phyloP scores from a whole-genome alignment of 768 basidiomycete species.

The Psilocybe cyanescens region DNA sequence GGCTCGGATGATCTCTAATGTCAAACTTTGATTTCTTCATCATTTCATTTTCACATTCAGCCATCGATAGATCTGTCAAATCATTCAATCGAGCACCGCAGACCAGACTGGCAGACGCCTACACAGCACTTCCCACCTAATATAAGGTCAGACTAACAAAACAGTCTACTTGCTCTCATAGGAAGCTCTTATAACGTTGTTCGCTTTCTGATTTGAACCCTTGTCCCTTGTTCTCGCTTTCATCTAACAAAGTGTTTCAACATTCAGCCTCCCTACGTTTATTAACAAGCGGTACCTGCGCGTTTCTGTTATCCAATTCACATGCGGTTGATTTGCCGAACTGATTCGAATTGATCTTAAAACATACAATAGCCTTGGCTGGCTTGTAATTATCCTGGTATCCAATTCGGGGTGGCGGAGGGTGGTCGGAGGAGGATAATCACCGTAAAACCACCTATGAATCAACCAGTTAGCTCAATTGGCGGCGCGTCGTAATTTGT shows the following conservation, averaged over 20 bases:
- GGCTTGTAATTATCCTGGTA: background rate
- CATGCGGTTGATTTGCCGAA: background rate
- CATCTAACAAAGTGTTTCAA: background rate
- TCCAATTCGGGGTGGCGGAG: background rate
- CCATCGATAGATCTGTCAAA: conserved; percentile 4
- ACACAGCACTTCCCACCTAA: background rate
- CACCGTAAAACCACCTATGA: background rate
- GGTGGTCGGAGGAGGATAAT: background rate
- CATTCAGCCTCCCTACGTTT: background rate
- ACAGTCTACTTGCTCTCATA: background rate
- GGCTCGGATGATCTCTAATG: background rate
- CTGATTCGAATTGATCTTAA: background rate
- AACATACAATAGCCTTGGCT: background rate
- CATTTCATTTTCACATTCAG: conserved; percentile 7
- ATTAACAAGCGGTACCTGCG: background rate
- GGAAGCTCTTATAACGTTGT: background rate
- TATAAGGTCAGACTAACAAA: background rate
- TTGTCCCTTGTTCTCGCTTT: background rate
- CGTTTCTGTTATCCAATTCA: too few species aligned
- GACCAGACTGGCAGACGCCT: background rate
- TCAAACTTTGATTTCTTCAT: conserved; percentile 2
- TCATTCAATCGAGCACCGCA: background rate
- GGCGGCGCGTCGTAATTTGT: background rate
- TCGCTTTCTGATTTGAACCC: background rate
- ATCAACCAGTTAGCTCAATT: background rate